phyloP scores from a whole-genome alignment of 2,329 filamentous ascomycete genomes.

The Aureobasidium leucospermi region DNA sequence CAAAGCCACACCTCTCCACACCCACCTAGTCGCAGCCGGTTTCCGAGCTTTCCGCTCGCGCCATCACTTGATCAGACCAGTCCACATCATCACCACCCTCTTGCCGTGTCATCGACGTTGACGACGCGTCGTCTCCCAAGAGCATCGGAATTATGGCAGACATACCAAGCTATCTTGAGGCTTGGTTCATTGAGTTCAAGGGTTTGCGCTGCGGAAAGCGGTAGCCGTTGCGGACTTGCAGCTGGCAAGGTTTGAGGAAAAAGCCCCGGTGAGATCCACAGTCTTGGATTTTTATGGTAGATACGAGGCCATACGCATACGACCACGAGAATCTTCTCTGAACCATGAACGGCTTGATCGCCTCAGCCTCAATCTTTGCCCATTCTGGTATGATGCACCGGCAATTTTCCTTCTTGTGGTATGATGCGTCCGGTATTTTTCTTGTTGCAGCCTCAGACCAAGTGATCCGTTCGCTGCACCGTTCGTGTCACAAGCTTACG shows the following conservation, averaged over 20 bases:
- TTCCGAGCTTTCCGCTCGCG: background rate
- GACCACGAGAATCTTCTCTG: background rate
- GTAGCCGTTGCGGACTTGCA: background rate
- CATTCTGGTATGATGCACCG: background rate
- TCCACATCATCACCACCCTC: background rate
- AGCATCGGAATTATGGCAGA: background rate
- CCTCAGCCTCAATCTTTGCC: constrained; percentile 3
- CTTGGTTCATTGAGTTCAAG: background rate
- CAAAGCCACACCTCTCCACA: background rate
- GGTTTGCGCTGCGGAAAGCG: background rate
- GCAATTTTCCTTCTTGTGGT: background rate
- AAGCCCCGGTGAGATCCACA: background rate
- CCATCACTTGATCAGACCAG: background rate
- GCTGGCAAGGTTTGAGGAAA: background rate
- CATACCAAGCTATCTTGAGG: background rate
- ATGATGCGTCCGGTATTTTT: background rate
- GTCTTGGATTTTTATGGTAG: background rate
- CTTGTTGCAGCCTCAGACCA: background rate
- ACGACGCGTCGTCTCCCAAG: background rate
- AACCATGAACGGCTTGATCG: background rate
- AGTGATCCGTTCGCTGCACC: background rate
- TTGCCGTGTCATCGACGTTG: background rate
- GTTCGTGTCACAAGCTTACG: constrained; percentile 9
- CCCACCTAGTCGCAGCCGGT: background rate
- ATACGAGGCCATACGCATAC: background rate